Evolutionary conservation across 1,284 basidiomycete species (phyloP), one percentile per base, ranked within the genome.

Genomic region (Rhodotorula sp.): DNA sequence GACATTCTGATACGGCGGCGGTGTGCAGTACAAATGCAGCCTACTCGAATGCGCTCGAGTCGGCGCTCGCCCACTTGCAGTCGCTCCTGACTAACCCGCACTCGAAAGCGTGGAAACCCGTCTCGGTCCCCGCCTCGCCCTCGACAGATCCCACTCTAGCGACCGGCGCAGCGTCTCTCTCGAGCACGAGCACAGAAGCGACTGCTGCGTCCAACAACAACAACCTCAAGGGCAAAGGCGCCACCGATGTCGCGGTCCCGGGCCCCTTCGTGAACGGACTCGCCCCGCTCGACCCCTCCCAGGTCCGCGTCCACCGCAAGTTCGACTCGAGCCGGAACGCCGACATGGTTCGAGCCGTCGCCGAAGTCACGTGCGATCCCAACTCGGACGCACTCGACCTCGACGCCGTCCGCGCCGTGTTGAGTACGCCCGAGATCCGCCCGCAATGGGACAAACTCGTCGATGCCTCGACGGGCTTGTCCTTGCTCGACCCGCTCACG

Each of bases 401-500:
- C 63, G 90, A 92, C 56, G 85, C 88, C 10, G 95, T 93, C 87
- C 89, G 89, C 74, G 88, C 90, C 18, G 87, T 94, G 43, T 82
- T 98, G 48, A 85, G 86, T 1, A 94, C 93, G 0, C 56, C 65
- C 8, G 67, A 66, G 54, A 15, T 68, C 47, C 38, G 28, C 14
- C 45, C 34, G 16, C 50, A 45, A 2, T 61, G 64, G 95, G 95
- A 98, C 80, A 89, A 91, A 21, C 89, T 94, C 68, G 94, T 97
- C 15, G 92, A 97, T 76, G 86, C 88, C 56, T 88, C 92, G 2
- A 88, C 89, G 76, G 82, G 93, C 23, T 82, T 98, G 57, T 94
- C 97, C 81, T 85, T 93, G 82, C 87, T 95, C 68, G 94, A 95
- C 79, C 88, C 89, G 43, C 86, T 87, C 70, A 95, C 93, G 6